Evolutionary conservation across 1,139 yeast species (phyloP).

Genomic region (Suhomyces bolitotheri): DNA sequence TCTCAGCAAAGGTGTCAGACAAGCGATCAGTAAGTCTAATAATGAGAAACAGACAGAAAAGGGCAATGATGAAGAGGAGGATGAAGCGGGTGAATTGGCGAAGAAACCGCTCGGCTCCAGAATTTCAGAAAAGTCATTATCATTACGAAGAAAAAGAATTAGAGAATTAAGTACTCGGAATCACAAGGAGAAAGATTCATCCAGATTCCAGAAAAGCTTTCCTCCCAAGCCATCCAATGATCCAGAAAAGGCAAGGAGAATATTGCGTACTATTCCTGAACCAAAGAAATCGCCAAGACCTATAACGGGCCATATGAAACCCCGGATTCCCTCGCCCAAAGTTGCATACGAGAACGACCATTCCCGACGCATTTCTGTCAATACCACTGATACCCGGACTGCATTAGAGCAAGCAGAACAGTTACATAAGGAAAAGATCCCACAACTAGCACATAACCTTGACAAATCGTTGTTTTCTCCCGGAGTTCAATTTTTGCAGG

Average conservation of each 20-base stretch:
- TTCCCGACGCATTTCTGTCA: constrained; percentile 1
- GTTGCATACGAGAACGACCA: constrained; percentile 4
- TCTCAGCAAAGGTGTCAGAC: constrained; percentile 15
- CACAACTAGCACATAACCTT: constrained; percentile 58
- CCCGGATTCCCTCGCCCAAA: constrained; percentile 2
- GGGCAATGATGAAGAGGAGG: constrained; percentile 5
- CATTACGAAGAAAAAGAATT: constrained; percentile 6
- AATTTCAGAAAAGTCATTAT: constrained; percentile 2
- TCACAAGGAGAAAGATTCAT: background rate
- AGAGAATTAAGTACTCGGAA: constrained; percentile 5
- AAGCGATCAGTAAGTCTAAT: constrained; percentile 14
- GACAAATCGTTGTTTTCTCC: constrained; percentile 76
- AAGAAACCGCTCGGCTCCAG: background rate
- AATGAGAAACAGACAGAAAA: constrained; percentile 9
- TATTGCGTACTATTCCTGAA: background rate
- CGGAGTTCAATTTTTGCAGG: constrained; percentile 78
- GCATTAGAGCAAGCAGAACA: constrained; percentile 23
- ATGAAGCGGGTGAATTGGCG: background rate
- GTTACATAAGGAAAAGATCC: constrained; percentile 30
- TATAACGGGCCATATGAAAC: background rate
- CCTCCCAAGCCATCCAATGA: constrained; percentile 2
- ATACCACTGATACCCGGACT: background rate
- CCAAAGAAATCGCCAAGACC: background rate
- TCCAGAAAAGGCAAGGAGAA: background rate
- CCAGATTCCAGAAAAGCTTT: constrained; percentile 3